Percentiles rank a stretch among this genome's conserved stretches.
phyloP scores from a whole-genome alignment of 148 eudicot species.

The Rhododendron mucronatum region DNA sequence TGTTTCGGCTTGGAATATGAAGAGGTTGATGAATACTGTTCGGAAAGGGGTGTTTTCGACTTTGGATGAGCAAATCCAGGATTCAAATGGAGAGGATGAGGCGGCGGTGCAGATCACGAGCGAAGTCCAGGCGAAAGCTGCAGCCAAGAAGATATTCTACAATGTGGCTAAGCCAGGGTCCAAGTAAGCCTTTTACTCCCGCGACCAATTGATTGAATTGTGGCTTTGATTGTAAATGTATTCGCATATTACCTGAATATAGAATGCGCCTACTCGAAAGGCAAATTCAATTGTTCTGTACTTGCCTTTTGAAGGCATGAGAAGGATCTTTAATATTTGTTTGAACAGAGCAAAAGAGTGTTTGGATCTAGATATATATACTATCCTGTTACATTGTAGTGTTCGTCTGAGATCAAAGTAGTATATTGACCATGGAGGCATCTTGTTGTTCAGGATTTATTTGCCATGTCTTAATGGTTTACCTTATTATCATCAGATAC shows the following conservation, averaged over 20 bases:
- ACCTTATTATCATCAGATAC: slow-evolving; percentile 27
- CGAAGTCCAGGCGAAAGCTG: slow-evolving; percentile 68
- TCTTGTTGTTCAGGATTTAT: background rate
- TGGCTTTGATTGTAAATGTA: background rate
- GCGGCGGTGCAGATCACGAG: slow-evolving; percentile 45
- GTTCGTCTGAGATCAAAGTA: background rate
- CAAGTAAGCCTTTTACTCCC: slow-evolving; percentile 34
- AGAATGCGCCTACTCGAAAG: background rate
- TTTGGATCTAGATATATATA: background rate
- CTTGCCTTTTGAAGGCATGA: background rate
- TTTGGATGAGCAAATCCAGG: slow-evolving; percentile 62
- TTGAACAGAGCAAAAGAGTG: background rate
- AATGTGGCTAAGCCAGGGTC: slow-evolving; percentile 57
- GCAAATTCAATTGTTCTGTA: background rate
- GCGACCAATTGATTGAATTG: background rate
- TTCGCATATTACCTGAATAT: background rate
- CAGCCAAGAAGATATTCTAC: slow-evolving; percentile 57
- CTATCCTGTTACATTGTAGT: background rate
- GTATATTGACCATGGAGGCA: background rate
- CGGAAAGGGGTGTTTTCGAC: slow-evolving; percentile 64
- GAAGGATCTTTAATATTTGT: background rate
- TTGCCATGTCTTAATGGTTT: background rate
- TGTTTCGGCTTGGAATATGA: slow-evolving; percentile 97
- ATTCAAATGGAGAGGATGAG: slow-evolving; percentile 38
- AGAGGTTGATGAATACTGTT: slow-evolving; percentile 67